A percentile compares a stretch with the other conserved stretches of the same genome.
Evolutionary conservation across 495 filamentous ascomycete genomes (phyloP).

Genomic region (Bombardia bombarda): DNA sequence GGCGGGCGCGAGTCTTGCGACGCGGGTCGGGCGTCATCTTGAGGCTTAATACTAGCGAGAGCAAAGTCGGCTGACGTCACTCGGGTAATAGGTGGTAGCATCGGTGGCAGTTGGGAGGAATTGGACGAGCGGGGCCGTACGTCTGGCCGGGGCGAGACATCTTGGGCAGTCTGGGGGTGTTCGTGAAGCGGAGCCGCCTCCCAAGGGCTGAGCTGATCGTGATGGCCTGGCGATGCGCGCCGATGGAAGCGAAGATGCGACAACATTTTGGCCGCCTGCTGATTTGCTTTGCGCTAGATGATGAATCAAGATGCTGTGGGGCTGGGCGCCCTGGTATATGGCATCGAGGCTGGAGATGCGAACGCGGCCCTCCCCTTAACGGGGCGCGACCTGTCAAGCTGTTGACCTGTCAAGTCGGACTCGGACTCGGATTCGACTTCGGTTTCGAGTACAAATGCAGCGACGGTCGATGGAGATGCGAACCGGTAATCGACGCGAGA

Average conservation of each 20-base stretch:
- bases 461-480: too few species aligned
- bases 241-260: conserved; percentile 48
- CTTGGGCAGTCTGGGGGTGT: conserved; percentile 25
- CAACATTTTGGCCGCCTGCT: conserved; percentile 42
- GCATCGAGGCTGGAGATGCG: background rate
- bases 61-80: conserved; percentile 34
- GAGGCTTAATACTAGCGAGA: conserved; percentile 3
- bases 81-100: conserved; percentile 37
- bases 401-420: too few species aligned
- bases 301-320: too few species aligned
- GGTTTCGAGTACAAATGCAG: too few species aligned
- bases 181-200: conserved; percentile 30
- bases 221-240: conserved; percentile 44
- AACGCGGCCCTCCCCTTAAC: background rate
- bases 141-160: conserved; percentile 30
- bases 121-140: conserved; percentile 33
- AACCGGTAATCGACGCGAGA: too few species aligned
- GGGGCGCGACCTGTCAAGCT: background rate
- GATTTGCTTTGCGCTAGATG: too few species aligned
- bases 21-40: conserved; percentile 9
- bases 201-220: conserved; percentile 30
- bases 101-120: conserved; percentile 28
- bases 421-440: too few species aligned
- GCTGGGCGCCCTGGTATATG: too few species aligned
- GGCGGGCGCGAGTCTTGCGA: conserved; percentile 21